These are phyloP conservation scores for Sarcocystis neurona DNA, from an alignment of 169 alveolate species.

Conservation along the genomic window DNA sequence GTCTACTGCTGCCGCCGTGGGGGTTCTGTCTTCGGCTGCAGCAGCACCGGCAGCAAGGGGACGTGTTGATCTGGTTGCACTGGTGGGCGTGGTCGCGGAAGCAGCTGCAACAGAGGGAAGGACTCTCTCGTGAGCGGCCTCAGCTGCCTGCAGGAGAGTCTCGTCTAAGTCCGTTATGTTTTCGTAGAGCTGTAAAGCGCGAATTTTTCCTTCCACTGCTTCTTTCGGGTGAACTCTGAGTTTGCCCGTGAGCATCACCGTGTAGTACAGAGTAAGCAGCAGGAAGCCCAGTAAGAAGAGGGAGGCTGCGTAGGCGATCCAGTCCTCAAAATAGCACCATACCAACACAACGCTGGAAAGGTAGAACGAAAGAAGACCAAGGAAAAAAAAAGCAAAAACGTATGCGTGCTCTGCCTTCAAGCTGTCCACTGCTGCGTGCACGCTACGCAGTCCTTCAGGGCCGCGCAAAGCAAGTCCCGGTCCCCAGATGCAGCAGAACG, in stretches of 20 bases:
- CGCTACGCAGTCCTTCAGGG: conserved; percentile 47
- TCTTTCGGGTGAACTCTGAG: conserved; percentile 49
- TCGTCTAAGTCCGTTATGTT: conserved; percentile 59
- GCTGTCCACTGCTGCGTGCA: conserved; percentile 59
- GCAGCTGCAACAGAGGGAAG: background rate
- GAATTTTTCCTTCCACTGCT: conserved; percentile 59
- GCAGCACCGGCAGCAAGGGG: too few relatives aligned
- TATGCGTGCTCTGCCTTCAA: conserved; percentile 45
- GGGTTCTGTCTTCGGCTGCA: too few relatives aligned
- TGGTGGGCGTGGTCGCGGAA: background rate
- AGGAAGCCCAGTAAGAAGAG: conserved; percentile 14
- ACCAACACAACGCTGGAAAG: conserved; percentile 31
- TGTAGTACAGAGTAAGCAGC: conserved; percentile 39
- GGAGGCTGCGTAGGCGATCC: conserved; percentile 18
- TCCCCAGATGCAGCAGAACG: conserved; percentile 64
- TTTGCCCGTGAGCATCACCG: conserved; percentile 25
- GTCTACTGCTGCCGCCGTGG: too few relatives aligned
- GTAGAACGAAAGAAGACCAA: conserved; percentile 35
- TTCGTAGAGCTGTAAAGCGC: conserved; percentile 50
- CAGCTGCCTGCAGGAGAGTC: background rate
- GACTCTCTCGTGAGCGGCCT: background rate
- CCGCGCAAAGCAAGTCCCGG: conserved; percentile 65
- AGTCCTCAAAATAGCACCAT: conserved; percentile 36
- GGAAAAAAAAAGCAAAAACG: conserved; percentile 46
- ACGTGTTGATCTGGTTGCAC: background rate